Evolutionary conservation across 2,329 filamentous ascomycete genomes (phyloP), one percentile per base, ranked within the genome.

Genomic region (Pseudogymnoascus sp.): DNA sequence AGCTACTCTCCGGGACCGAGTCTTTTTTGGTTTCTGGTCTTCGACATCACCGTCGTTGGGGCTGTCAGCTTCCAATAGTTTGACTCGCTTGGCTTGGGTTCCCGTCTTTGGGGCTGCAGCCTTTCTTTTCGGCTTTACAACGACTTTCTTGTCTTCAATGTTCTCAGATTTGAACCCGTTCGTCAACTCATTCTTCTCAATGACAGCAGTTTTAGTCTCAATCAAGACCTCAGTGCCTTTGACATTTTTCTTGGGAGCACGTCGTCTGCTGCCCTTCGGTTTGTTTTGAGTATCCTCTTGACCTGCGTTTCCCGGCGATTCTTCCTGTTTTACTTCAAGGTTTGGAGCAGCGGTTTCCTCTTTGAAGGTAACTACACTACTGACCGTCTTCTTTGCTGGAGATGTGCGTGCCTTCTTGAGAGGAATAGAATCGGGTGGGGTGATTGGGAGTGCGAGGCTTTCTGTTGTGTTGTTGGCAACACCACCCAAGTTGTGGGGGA

Each of bases 401-500:
- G 46, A 53, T 19, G 26, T 53, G n/a, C 26, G 46, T 12, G 26
- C 8, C 46, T 31, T 31, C 14, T 31, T 53, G 26, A n/a, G 46
- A 4, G 46, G 26, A 19, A 53, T 6, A 31, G 46, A 53, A 53
- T 31, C 46, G 19, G 46, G 46, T 5, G n/a, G 26, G 6, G 26
- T 53, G n/a, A 33, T 33, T 31, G 8, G 26, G 26, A 31, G 8
- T 6, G 22, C 4, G 4, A 10, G 8, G n/a, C 8, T 19, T 19
- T 33, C 46, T 31, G 26, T 14, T 53, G 24, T 7, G 26, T 65
- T 50, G 24, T 61, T 64, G 19, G 63, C 56, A 16, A 70, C 66
- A 6, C 72, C 72, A 5, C 81, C 82, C n/a, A 86, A 72, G 59
- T 83, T 84, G 71, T 86, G 83, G 14, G 83, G 83, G 38, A 85